Evolutionary conservation across 495 filamentous ascomycete species (phyloP), one percentile per base, ranked within the genome.

Genomic region (Pseudoneurospora amorphoporcata): DNA sequence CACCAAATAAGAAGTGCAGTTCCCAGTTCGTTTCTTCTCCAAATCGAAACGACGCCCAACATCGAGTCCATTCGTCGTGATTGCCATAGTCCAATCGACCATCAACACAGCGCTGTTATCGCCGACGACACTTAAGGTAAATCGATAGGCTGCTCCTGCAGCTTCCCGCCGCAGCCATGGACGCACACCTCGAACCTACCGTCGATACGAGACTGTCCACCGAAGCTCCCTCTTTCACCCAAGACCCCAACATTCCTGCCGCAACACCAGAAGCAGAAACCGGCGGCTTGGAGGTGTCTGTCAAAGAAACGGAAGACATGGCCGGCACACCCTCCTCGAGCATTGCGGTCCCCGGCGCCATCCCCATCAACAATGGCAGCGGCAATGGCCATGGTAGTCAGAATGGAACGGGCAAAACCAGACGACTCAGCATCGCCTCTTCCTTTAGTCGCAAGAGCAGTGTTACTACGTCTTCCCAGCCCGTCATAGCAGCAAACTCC

Each of bases 391-490:
- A 19, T 41, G 23, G 17, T 71, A 17, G 32, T 74, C 29, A 47
- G 69, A 69, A 35, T 45, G 23, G 37, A 61, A 16, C 32, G n/a
- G 8, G 8, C 17, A 12, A 45, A 45, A 47, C 68, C 65, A 71
- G 53, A 68, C 74, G 73, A 29, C 76, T 72, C 19, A 78, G 14
- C 40, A 58, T 76, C 6, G 74, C 74, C 6, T 75, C 79, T 2
- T 77, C 78, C 16, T 78, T 78, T 32, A 84, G 72, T 70, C 83
- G 84, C 68, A 90, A 90, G 76, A 81, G 86, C 69, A 80, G 84
- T 23, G 23, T 23, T 23, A 23, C 23, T 23, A 23, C 23, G 23
- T 23, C 23, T 23, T 23, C 23, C 23, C 23, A 23, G 23, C 23
- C 23, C 23, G 23, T 23, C 23, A 23, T 23, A 23, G 23, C 23